Evolutionary conservation across 2,329 filamentous ascomycete genomes (phyloP).

Genomic region (Hypoxylon sp.): DNA sequence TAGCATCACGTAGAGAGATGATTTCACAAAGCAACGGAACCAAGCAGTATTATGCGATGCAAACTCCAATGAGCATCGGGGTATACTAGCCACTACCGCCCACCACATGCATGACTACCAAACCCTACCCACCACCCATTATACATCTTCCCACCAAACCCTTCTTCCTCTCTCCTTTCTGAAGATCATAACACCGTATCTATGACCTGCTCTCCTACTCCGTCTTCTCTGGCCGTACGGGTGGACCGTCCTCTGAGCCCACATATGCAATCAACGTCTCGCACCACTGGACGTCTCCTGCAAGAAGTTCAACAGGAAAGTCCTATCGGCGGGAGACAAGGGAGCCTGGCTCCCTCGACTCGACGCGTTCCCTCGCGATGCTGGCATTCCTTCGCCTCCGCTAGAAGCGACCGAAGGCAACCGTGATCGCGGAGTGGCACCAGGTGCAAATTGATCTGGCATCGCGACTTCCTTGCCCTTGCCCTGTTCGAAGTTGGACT

Average conservation of each 20-base stretch:
- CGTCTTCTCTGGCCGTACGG: background rate
- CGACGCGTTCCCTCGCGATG: constrained; percentile 31
- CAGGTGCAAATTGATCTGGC: constrained; percentile 44
- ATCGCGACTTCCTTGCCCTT: constrained; percentile 52
- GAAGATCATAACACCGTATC: constrained; percentile 4
- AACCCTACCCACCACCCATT: background rate
- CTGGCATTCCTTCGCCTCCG: constrained; percentile 52
- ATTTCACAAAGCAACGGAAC: background rate
- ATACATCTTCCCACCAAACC: background rate
- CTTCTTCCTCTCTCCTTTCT: background rate
- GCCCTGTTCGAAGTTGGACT: constrained; percentile 47
- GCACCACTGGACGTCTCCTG: constrained; percentile 64
- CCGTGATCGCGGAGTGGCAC: constrained; percentile 53
- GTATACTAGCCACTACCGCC: constrained; percentile 27
- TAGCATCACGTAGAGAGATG: background rate
- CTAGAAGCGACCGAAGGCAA: constrained; percentile 61
- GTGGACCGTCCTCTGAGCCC: background rate
- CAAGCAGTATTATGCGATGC: constrained; percentile 27
- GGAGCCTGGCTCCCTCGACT: constrained; percentile 65
- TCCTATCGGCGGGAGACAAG: constrained; percentile 78
- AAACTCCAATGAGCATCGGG: constrained; percentile 11
- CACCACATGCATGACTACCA: constrained; percentile 3
- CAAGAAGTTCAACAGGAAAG: constrained; percentile 81
- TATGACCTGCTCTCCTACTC: background rate
- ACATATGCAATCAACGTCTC: constrained; percentile 49